Base-by-base conservation (phyloP, 2,329 filamentous ascomycete genomes). In the Cladosporium sp. region DNA sequence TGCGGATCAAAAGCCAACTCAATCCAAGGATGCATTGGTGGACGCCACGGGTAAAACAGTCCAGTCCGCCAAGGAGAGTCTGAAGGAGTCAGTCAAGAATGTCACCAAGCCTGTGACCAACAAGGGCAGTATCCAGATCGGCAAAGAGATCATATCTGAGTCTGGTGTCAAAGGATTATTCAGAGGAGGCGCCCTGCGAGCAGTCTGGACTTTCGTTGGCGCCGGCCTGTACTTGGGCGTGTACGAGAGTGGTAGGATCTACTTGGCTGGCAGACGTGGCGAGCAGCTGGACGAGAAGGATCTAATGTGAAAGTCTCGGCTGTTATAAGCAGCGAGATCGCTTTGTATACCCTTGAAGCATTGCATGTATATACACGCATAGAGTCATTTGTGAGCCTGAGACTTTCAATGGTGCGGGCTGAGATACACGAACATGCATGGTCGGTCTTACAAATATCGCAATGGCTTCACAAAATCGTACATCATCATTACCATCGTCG, bases 221-320 rank as follows among this genome's bases (percentile, higher is more conserved):
- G 90, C 90, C 74, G 92, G 92, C 3, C 79, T 97, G 65, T 97
- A 97, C 81, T 80, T 97, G 50, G 91, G 92, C 28, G 89, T 91
- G 52, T 97, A 97, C 78, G 93, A 97, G 77, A 89, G 88, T 69
- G 89, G 91, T 11, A 88, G 92, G 73, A 77, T 83, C 11, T 83
- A 80, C 68, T 67, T 84, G 46, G 82, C 81, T 2, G 73, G 72
- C 8, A 72, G 81, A 67, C 73, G 81, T 67, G 81, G 81, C 3
- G 80, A 81, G 33, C 67, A 73, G 10, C 68, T 81, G 2, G 73
- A 80, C 60, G 77, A 69, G 10, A 72, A 76, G 35, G 69, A 74
- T 44, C 58, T 72, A 4, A 60, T 67, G 57, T 70, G 46, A 71
- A 37, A 33, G 29, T 33, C 3, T 33, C 21, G 28, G 21, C 28